phyloP scores from a whole-genome alignment of 768 basidiomycete genomes.

The Lepiota brunneoincarnata region DNA sequence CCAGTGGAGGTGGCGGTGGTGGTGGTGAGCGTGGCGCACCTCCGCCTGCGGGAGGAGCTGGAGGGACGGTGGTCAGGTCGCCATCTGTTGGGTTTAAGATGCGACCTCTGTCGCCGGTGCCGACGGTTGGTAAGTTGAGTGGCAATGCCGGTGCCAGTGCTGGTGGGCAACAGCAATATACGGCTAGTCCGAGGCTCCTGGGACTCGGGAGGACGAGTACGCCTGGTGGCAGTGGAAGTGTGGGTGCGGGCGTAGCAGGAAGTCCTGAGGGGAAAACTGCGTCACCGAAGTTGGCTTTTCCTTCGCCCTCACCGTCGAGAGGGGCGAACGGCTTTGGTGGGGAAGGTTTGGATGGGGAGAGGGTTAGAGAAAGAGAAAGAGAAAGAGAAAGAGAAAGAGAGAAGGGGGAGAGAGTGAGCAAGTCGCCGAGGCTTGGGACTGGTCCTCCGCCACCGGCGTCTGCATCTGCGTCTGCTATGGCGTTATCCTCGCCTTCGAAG shows the following conservation, averaged over 20 bases:
- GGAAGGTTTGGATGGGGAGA: background rate
- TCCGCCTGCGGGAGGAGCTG: background rate
- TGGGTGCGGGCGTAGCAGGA: conserved; percentile 13
- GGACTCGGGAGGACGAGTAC: conserved; percentile 13
- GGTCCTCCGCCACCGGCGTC: background rate
- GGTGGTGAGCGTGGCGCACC: conserved; percentile 1
- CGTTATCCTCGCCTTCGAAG: conserved; percentile 34
- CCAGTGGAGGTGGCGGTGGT: conserved; percentile 2
- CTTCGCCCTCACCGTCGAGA: background rate
- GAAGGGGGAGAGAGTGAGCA: background rate
- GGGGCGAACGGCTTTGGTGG: background rate
- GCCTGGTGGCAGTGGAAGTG: conserved; percentile 14
- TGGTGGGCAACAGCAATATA: conserved; percentile 14
- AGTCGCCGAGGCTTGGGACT: background rate
- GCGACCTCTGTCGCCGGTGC: conserved; percentile 29
- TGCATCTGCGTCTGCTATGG: conserved; percentile 10
- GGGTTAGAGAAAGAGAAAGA: background rate
- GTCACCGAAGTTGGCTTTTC: background rate
- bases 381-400: background rate
- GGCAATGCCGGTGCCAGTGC: conserved; percentile 15
- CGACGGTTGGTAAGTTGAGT: conserved; percentile 14
- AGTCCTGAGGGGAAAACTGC: conserved; percentile 7
- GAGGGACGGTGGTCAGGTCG: conserved; percentile 9
- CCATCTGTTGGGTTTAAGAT: conserved; percentile 31
- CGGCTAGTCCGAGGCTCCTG: conserved; percentile 26